Evolutionary conservation across 2,329 filamentous ascomycete species (phyloP).

Genomic region (Pseudocercospora pini-densiflorae): DNA sequence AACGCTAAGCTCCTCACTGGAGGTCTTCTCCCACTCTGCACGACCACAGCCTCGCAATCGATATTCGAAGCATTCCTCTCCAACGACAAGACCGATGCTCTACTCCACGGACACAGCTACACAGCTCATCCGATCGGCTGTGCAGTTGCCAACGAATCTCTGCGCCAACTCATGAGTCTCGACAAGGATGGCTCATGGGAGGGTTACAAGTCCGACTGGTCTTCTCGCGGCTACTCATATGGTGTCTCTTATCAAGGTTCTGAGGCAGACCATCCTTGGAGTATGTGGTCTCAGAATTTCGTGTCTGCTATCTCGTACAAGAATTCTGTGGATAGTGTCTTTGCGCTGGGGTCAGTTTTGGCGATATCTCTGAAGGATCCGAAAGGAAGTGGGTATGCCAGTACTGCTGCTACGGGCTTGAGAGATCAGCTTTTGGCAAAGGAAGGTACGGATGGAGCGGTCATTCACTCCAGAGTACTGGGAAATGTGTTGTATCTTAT

Average conservation of each 20-base stretch:
- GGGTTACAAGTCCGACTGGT: constrained; percentile 58
- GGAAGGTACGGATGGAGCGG: constrained; percentile 41
- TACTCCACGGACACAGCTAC: constrained; percentile 86
- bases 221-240: constrained; percentile 10
- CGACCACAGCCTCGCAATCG: constrained; percentile 73
- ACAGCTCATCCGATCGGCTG: constrained; percentile 84
- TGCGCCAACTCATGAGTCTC: constrained; percentile 64
- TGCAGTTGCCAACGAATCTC: constrained; percentile 71
- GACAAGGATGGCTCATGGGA: constrained; percentile 63
- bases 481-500: constrained; percentile 67
- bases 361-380: constrained; percentile 64
- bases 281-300: constrained; percentile 69
- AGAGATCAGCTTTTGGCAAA: constrained; percentile 54
- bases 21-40: constrained; percentile 75
- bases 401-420: constrained; percentile 58
- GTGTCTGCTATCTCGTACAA: constrained; percentile 63
- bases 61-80: constrained; percentile 75
- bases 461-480: constrained; percentile 63
- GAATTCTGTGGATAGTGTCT: constrained; percentile 64
- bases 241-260: constrained; percentile 10
- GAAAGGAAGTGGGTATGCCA: constrained; percentile 58
- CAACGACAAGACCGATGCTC: constrained; percentile 74
- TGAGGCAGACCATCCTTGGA: constrained; percentile 59
- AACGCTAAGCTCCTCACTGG: constrained; percentile 86
- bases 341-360: constrained; percentile 76